Percentiles rank a stretch among this genome's conserved stretches.
Conservation (phyloP, 371 early-diverging fungal species). For the Circinella umbellata region DNA sequence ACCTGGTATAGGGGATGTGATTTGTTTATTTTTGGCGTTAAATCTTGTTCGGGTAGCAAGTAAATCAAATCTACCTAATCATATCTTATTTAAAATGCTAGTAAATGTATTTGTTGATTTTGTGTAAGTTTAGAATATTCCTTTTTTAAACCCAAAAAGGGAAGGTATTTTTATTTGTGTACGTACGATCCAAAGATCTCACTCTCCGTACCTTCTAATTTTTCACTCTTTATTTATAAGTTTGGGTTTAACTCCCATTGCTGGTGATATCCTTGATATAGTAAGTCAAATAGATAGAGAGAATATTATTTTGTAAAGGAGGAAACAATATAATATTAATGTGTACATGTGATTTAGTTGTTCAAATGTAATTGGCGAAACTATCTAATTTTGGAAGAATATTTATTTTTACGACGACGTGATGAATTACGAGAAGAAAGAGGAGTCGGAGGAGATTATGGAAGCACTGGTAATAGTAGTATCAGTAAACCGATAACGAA, state of each 20-base stretch:
- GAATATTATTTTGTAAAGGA: too few relatives aligned
- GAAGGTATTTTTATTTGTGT: not conserved
- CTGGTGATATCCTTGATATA: slow-evolving; percentile 55
- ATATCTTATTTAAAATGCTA: slow-evolving; percentile 46
- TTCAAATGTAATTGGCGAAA: slow-evolving; percentile 57
- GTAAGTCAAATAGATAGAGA: not conserved
- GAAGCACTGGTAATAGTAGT: slow-evolving; percentile 9
- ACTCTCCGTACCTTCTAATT: too few relatives aligned
- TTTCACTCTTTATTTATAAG: not conserved
- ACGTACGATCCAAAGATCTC: too few relatives aligned
- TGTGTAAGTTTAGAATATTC: slow-evolving; percentile 18
- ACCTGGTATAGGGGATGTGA: slow-evolving; percentile 53
- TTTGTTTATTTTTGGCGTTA: slow-evolving; percentile 41
- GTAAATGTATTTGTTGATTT: slow-evolving; percentile 53
- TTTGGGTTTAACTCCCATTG: slow-evolving; percentile 51
- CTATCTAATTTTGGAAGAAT: slow-evolving; percentile 49
- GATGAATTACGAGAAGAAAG: slow-evolving; percentile 44
- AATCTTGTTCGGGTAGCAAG: slow-evolving; percentile 41
- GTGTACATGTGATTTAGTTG: slow-evolving; percentile 9
- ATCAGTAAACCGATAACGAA: not conserved
- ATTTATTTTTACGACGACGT: slow-evolving; percentile 38
- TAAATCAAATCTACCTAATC: slow-evolving; percentile 41
- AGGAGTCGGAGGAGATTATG: slow-evolving; percentile 20
- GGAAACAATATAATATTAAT: too few relatives aligned
- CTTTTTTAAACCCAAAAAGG: not conserved